A percentile compares a stretch with the other conserved stretches of the same genome.
Conservation (phyloP, 441 rosid genomes). For the Pelargonium myrrhifolium region DNA sequence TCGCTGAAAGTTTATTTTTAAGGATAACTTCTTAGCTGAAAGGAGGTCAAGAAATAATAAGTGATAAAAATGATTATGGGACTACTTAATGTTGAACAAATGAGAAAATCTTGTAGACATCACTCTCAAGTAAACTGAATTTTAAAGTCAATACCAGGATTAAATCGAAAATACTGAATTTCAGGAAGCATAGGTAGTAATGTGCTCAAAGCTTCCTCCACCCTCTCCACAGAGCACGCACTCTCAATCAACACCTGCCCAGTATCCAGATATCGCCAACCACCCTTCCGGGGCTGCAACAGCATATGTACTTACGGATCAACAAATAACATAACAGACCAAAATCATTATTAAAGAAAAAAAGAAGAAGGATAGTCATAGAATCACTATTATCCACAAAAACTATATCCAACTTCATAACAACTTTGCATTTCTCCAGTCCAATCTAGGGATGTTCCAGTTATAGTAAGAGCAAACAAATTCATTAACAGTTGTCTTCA, state of each 20-base stretch:
- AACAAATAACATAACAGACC: conserved; percentile 5
- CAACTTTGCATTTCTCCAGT: background rate
- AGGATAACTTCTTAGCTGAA: conserved; percentile 5
- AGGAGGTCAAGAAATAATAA: conserved; percentile 2
- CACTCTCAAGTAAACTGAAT: conserved; percentile 10
- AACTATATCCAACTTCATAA: background rate
- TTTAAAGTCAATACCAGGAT: conserved; percentile 55
- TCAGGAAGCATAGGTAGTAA: conserved; percentile 89
- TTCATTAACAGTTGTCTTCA: background rate
- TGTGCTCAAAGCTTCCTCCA: conserved; percentile 93
- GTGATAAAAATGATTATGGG: background rate
- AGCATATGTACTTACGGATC: conserved; percentile 16
- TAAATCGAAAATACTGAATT: conserved; percentile 82
- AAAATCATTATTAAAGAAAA: conserved; percentile 1
- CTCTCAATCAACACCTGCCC: conserved; percentile 98
- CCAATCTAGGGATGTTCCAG: background rate
- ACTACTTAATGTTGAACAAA: conserved; percentile 11
- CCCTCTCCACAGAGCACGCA: conserved; percentile 94
- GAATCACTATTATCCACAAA: background rate
- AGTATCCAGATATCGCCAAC: conserved; percentile 97
- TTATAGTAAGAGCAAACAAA: background rate
- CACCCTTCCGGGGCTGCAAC: conserved; percentile 77
- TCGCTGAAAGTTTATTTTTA: background rate
- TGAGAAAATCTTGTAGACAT: conserved; percentile 4
- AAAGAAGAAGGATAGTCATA: background rate